phyloP scores from a whole-genome alignment of 1,284 basidiomycete species.

The Irpex sp. region DNA sequence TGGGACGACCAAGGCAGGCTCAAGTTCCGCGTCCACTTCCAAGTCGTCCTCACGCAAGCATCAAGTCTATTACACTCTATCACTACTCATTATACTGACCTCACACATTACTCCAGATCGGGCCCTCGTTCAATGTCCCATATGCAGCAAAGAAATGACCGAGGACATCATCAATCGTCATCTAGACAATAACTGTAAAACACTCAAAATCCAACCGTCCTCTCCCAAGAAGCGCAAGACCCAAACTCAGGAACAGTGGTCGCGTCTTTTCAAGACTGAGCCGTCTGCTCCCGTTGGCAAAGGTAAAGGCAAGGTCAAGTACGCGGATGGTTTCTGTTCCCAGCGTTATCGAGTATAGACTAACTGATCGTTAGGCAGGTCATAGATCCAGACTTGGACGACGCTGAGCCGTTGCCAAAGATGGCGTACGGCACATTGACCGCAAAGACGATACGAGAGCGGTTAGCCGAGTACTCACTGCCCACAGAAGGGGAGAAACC shows the following conservation, averaged over 20 bases:
- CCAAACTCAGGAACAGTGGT: slow-evolving; percentile 38
- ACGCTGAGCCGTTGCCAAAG: slow-evolving; percentile 49
- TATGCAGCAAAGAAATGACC: slow-evolving; percentile 44
- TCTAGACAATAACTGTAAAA: slow-evolving; percentile 50
- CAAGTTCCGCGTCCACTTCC: background rate
- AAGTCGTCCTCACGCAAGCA: background rate
- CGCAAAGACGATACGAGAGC: slow-evolving; percentile 54
- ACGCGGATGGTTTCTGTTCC: no score
- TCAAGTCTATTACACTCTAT: no score
- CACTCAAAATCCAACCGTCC: slow-evolving; percentile 2
- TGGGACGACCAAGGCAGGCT: slow-evolving; percentile 20
- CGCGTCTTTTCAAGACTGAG: slow-evolving; percentile 38
- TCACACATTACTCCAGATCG: background rate
- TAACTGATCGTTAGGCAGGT: slow-evolving; percentile 4
- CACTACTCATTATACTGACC: no score
- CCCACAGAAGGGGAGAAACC: slow-evolving; percentile 47
- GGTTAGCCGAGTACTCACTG: slow-evolving; percentile 47
- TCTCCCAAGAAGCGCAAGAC: slow-evolving; percentile 16
- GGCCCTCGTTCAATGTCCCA: slow-evolving; percentile 37
- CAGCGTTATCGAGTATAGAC: no score
- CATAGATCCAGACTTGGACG: slow-evolving; percentile 23
- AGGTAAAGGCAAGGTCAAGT: slow-evolving; percentile 43
- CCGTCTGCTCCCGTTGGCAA: slow-evolving; percentile 13
- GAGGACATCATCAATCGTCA: slow-evolving; percentile 50
- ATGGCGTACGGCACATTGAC: slow-evolving; percentile 60